phyloP scores from a whole-genome alignment of 352 stramenopile genomes.

The Phytopythium litorale region DNA sequence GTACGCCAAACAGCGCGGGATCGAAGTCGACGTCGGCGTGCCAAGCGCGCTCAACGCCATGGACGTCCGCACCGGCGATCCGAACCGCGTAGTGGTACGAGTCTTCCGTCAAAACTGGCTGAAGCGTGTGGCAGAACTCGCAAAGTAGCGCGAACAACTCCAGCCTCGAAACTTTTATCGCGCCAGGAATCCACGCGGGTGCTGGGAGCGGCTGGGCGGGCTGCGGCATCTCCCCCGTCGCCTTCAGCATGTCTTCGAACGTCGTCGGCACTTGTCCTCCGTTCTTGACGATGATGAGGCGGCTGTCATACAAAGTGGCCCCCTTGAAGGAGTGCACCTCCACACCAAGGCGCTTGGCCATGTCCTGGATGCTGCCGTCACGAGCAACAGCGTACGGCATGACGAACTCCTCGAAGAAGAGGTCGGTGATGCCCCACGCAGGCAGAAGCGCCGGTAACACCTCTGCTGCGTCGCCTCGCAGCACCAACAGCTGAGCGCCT shows the following conservation, averaged over 20 bases:
- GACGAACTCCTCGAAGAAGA: constrained; percentile 66
- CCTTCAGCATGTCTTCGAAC: constrained; percentile 54
- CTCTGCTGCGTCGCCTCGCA: constrained; percentile 54
- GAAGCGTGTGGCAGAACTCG: constrained; percentile 19
- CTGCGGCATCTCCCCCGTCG: constrained; percentile 49
- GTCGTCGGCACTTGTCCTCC: constrained; percentile 32
- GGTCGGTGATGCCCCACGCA: constrained; percentile 60
- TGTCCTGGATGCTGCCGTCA: constrained; percentile 35
- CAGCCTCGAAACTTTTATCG: constrained; percentile 14
- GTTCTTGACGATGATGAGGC: constrained; percentile 49
- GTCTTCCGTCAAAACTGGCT: background rate
- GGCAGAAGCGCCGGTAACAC: constrained; percentile 45
- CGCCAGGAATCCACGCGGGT: constrained; percentile 20
- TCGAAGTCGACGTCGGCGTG: background rate
- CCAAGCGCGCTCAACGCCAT: background rate
- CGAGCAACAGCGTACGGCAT: constrained; percentile 41
- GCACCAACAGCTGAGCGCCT: constrained; percentile 42
- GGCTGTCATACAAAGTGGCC: constrained; percentile 55
- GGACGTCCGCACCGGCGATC: background rate
- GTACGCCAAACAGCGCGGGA: constrained; percentile 29
- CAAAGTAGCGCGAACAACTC: constrained; percentile 28
- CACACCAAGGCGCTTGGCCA: constrained; percentile 31
- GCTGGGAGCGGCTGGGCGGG: constrained; percentile 39
- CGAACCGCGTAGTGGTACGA: background rate
- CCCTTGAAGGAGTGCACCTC: constrained; percentile 31